Base-by-base conservation (phyloP, 148 eudicot species). In the Fagopyrum homotropicum region DNA sequence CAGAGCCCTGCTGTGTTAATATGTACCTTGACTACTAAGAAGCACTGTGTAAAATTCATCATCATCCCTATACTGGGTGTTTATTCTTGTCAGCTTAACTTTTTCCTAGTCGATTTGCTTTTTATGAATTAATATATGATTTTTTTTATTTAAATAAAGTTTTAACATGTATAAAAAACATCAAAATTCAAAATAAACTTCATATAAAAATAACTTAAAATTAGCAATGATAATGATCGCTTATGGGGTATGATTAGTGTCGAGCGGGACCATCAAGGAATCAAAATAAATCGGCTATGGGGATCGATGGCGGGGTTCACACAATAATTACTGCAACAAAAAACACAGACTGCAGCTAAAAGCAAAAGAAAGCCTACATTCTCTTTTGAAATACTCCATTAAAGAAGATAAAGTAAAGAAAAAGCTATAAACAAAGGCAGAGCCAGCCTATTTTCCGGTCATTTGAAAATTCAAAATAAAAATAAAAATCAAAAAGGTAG, bases 201-300 rank as follows among this genome's bases (percentile, higher is more conserved):
- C 40, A 2, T 35, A 1, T 35, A 35, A 35, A 35, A 35, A 1
- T 35, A 35, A 35, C 40, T 35, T 35, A 2, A 35, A 61, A 61
- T 61, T 29, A 15, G 43, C 68, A 61, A 61, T 11, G 11, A 61
- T 61, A 57, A 26, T 57, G n/a, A 9, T 61, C 40, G 40, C 40
- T 35, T 29, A 26, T 40, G 68, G 30, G 68, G 14, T 61, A 61
- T 61, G 22, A 61, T 61, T 61, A 43, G 68, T 61, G 30, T 61
- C 68, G 15, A 29, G 68, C 14, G 68, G 68, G 68, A 61, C 68
- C 68, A 61, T 61, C 64, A 59, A 59, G 9, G 63, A 59, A 59
- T 59, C 35, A 59, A 59, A 22, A 35, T 29, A 59, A 61, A 61
- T 61, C 44, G 68, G 68, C 14, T 15, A 66, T 66, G 71, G 71